Evolutionary conservation across 2,329 filamentous ascomycete species (phyloP), one percentile per base, ranked within the genome.

Genomic region (Amphichorda felina): DNA sequence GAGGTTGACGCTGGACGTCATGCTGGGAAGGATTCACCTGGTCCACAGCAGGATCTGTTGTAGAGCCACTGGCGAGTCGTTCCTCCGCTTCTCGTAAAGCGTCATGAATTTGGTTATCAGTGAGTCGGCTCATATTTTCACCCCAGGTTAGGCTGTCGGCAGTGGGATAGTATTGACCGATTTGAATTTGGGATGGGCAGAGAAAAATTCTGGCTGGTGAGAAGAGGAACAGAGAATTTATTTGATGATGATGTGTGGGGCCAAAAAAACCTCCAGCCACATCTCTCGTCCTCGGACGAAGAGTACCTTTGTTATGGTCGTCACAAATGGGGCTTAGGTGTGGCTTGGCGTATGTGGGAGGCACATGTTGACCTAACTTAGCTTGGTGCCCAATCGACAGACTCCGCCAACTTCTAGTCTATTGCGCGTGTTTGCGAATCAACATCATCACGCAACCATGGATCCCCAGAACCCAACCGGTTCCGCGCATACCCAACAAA

Each of bases 401-500:
- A 32, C 38, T 40, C 39, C 28, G 28, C 36, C 44, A 43, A 44
- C 26, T 25, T 16, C 28, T 14, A 32, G 14, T 15, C 24, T 13
- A 19, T 31, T 21, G 35, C 27, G 35, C 27, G 11, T 28, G 26
- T 25, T 37, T 28, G 31, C 30, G 32, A 32, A 33, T 22, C 34
- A 29, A 37, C 27, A 42, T 32, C 30, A 35, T 33, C 26, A 38
- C 38, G 33, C 34, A 40, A 44, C 35, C 35, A 63, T 63, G 59
- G 59, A 63, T 40, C 46, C 56, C 29, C 59, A 61, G 40, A 57
- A 57, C 38, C 63, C 69, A 35, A 60, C 68, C 41, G 61, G 63
- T 40, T 57, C 72, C 40, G 61, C 70, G 41, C 72, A 74, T 50
- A 51, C 59, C 34, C 75, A 79, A 51, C 66, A 71, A 51, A 66